Evolutionary conservation across 768 basidiomycete species (phyloP).

Genomic region (Austroboletus festivus): DNA sequence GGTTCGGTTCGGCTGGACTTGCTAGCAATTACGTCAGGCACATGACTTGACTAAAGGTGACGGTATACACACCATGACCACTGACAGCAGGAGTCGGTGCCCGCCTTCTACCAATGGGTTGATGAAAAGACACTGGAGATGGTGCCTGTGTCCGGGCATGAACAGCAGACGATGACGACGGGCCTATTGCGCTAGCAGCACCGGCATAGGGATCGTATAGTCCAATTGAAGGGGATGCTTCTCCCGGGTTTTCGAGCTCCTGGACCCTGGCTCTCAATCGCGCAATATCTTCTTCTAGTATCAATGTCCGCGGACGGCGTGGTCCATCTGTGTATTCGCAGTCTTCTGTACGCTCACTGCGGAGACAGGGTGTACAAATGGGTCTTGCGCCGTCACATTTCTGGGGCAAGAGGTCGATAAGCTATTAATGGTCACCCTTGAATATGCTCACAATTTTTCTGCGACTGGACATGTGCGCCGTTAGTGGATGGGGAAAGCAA

Average conservation of each 20-base stretch:
- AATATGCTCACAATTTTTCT: constrained; percentile 43
- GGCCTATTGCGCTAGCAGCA: neutral
- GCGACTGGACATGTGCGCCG: constrained; percentile 30
- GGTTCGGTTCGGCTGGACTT: neutral
- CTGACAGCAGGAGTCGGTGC: neutral
- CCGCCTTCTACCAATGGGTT: neutral
- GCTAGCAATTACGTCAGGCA: neutral
- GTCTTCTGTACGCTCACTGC: constrained; percentile 58
- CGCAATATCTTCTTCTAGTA: constrained; percentile 56
- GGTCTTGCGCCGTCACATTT: constrained; percentile 68
- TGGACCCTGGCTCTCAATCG: constrained; percentile 54
- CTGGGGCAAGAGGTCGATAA: constrained; percentile 28
- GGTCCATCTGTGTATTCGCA: constrained; percentile 72
- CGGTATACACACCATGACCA: constrained; percentile 1
- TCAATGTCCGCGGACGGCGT: constrained; percentile 56
- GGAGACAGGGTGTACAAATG: constrained; percentile 59
- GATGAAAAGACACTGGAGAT: neutral
- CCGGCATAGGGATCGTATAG: constrained; percentile 48
- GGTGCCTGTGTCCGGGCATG: neutral
- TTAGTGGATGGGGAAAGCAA: neutral
- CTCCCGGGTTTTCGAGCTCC: constrained; percentile 55
- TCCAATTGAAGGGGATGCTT: constrained; percentile 43
- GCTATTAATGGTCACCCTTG: too few species aligned
- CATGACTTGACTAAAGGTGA: neutral
- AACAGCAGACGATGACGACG: neutral